Conservation (phyloP, 176 grass and related monocot species). For the Dendrocalamus sinicus region DNA sequence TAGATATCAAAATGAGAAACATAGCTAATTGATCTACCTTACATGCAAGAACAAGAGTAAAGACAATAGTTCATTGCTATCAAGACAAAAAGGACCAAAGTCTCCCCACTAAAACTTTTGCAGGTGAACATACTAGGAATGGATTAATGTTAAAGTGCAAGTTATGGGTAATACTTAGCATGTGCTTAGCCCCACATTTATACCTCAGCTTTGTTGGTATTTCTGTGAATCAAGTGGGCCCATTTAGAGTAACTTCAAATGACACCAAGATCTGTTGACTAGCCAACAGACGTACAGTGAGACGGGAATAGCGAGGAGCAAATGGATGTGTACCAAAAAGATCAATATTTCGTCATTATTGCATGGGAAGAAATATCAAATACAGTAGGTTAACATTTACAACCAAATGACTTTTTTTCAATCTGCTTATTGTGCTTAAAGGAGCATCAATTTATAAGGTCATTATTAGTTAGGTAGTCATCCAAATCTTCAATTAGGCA, state of each 20-base stretch:
- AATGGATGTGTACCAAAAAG: conserved; percentile 6
- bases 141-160: neutral
- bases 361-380: neutral
- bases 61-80: neutral
- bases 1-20: neutral
- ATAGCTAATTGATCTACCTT: neutral
- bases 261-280: conserved; percentile 20
- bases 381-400: conserved; percentile 15
- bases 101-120: neutral
- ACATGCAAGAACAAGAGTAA: conserved; percentile 1
- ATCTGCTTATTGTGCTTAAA: neutral
- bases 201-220: neutral
- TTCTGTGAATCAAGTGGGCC: neutral
- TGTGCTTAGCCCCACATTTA: neutral
- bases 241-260: conserved; percentile 27
- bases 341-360: neutral
- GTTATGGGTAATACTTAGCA: neutral
- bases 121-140: neutral
- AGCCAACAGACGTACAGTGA: conserved; percentile 15
- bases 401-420: neutral
- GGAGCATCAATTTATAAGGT: neutral
- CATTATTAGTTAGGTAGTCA: neutral
- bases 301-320: neutral
- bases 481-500: neutral
- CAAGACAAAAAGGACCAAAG: neutral